Evolutionary conservation across 805 yeast genomes (phyloP).

Genomic region (Candida nanaspora): DNA sequence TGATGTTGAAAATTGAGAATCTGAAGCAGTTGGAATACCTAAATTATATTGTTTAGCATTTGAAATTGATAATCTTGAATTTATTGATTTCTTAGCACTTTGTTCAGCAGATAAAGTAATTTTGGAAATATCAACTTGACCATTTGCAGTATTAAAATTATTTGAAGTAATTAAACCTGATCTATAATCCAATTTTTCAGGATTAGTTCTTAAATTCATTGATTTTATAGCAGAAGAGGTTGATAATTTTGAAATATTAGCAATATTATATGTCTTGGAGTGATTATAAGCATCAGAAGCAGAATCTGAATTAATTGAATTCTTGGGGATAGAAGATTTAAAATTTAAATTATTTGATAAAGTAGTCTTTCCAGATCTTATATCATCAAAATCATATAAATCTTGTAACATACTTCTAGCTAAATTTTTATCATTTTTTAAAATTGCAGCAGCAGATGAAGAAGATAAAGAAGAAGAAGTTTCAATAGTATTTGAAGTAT

Average conservation of each 20-base stretch:
- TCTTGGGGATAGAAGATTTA: constrained; percentile 11
- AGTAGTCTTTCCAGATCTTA: constrained; percentile 32
- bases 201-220: constrained; percentile 38
- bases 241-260: constrained; percentile 20
- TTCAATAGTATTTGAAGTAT: no score
- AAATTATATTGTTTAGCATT: constrained; percentile 4
- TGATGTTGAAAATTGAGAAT: constrained; percentile 28
- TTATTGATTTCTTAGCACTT: constrained; percentile 24
- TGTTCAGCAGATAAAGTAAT: constrained; percentile 42
- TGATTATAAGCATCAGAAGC: constrained; percentile 21
- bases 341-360: constrained; percentile 15
- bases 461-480: constrained; percentile 19
- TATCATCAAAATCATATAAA: constrained; percentile 35
- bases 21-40: constrained; percentile 37
- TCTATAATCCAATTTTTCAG: constrained; percentile 27
- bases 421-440: constrained; percentile 17
- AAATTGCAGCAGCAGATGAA: constrained; percentile 37
- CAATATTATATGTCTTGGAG: constrained; percentile 24
- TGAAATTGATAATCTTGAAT: constrained; percentile 20
- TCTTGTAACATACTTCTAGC: constrained; percentile 33
- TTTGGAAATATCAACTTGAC: constrained; percentile 43
- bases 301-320: constrained; percentile 12
- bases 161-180: constrained; percentile 24
- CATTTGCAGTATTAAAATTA: constrained; percentile 30
- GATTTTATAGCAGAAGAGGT: constrained; percentile 34